Base-by-base conservation (phyloP, 2,329 filamentous ascomycete genomes). In the Blastomyces emzantsi region DNA sequence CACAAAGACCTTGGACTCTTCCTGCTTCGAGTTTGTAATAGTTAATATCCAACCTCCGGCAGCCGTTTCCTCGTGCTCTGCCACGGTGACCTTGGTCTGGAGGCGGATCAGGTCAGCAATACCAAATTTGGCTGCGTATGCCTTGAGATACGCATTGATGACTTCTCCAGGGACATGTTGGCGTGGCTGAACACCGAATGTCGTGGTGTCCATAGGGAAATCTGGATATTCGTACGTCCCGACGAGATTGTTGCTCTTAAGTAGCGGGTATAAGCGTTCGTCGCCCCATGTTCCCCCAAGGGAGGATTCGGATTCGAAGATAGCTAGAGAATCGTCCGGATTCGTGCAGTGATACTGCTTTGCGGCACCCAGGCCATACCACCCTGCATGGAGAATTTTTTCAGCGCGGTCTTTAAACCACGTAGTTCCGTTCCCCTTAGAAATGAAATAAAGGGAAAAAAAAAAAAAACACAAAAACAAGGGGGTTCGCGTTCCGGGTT, bases 221-320 rank as follows among this genome's bases (percentile, higher is more conserved):
- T 90, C 89, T 0, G 85, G 84, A 69, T 84, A 91, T 72, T 92
- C 87, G 68, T 87, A 90, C 0, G 85, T 88, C 2, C 89, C 88
- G 13, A 87, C 73, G 72, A 90, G 82, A 70, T 92, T 92, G 74
- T 93, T 92, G 62, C 84, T 86, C 69, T 86, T 88, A 59, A 93
- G 80, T 1, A 84, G 85, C 0, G 85, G 83, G 71, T 92, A 80
- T 0, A 90, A 75, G 1, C 88, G 82, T 47, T 87, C 78, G 63
- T 84, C 78, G 9, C 85, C 83, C 89, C 89, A 92, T 19, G 86
- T 85, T 3, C 90, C 89, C 0, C 89, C 90, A 5, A 87, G 70
- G 0, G 83, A 82, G 15, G 78, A 72, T 13, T 80, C 79, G 5
- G 79, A 75, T 57, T 90, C 88, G 39, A 89, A 75, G 11, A 90